These are phyloP conservation scores for Candida glucosophila DNA, from an alignment of 1,139 yeast species.

Conservation along the genomic window DNA sequence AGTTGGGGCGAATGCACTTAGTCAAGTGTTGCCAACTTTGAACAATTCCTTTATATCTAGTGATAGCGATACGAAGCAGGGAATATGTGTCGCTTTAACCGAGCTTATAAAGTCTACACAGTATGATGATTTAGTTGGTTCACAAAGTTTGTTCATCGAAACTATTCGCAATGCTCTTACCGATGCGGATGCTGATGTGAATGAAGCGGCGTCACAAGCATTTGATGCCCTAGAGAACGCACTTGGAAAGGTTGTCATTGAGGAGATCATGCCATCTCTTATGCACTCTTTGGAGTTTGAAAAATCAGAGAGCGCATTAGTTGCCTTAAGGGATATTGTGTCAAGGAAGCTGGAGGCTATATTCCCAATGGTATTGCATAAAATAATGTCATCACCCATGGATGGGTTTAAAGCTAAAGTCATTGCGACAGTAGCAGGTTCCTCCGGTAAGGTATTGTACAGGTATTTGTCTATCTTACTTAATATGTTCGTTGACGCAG, in stretches of 20 bases:
- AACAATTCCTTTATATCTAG: conserved; percentile 54
- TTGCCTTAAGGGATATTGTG: conserved; percentile 90
- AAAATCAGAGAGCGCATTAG: conserved; percentile 65
- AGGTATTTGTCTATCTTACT: conserved; percentile 65
- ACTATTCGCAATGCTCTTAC: conserved; percentile 75
- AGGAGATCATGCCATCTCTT: conserved; percentile 80
- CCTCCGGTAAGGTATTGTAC: conserved; percentile 80
- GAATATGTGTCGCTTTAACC: conserved; percentile 88
- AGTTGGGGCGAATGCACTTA: conserved; percentile 83
- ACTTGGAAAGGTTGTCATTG: conserved; percentile 80
- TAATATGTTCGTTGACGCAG: conserved; percentile 60
- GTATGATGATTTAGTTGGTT: conserved; percentile 51
- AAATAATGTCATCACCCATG: conserved; percentile 74
- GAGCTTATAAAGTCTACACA: conserved; percentile 78
- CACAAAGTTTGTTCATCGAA: conserved; percentile 60
- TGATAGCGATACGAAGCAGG: conserved; percentile 83
- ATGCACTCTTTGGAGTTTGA: conserved; percentile 63
- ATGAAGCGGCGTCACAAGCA: conserved; percentile 87
- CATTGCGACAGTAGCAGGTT: conserved; percentile 80
- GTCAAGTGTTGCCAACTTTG: conserved; percentile 79
- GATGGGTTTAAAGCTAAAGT: conserved; percentile 81
- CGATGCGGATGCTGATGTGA: conserved; percentile 63
- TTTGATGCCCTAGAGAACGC: conserved; percentile 79
- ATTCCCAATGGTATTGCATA: conserved; percentile 89
- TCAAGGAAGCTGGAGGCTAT: conserved; percentile 81